Evolutionary conservation across 148 eudicot genomes (phyloP).

Genomic region (Gaultheria prostrata): DNA sequence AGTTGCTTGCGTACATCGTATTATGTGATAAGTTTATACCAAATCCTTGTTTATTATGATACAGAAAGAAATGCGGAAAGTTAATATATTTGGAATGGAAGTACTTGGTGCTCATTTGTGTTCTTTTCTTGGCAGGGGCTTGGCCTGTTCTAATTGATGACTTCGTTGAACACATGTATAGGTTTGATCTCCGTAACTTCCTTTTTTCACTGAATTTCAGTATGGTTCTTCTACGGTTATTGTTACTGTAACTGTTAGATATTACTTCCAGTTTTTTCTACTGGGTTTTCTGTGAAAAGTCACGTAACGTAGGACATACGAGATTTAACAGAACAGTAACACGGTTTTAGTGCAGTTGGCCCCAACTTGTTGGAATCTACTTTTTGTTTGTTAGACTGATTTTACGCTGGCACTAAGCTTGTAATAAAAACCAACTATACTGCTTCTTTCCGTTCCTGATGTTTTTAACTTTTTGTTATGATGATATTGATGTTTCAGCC

Average conservation of each 20-base stretch:
- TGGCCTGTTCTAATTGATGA: slow-evolving; percentile 94
- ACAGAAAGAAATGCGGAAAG: not conserved
- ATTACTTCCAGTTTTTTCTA: not conserved
- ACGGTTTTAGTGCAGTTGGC: not conserved
- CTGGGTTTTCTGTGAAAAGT: not conserved
- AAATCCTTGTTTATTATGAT: not conserved
- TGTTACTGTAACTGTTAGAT: not conserved
- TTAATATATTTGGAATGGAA: not conserved
- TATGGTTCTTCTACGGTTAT: not conserved
- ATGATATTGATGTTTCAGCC: not conserved
- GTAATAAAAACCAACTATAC: not conserved
- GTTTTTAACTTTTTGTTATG: not conserved
- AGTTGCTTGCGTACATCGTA: not conserved
- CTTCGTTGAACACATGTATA: slow-evolving; percentile 25
- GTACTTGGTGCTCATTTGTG: not conserved
- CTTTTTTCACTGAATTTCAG: not conserved
- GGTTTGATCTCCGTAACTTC: slow-evolving; percentile 9
- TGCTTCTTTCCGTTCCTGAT: not conserved
- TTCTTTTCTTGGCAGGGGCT: slow-evolving; percentile 55
- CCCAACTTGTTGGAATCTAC: not conserved
- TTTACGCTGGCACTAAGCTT: not conserved
- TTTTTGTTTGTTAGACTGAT: not conserved
- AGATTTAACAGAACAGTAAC: not conserved
- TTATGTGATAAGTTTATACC: not conserved
- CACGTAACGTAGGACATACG: not conserved